Evolutionary conservation across 2,329 filamentous ascomycete genomes (phyloP), one percentile per base, ranked within the genome.

Genomic region (Cladobotryum mycophilum): DNA sequence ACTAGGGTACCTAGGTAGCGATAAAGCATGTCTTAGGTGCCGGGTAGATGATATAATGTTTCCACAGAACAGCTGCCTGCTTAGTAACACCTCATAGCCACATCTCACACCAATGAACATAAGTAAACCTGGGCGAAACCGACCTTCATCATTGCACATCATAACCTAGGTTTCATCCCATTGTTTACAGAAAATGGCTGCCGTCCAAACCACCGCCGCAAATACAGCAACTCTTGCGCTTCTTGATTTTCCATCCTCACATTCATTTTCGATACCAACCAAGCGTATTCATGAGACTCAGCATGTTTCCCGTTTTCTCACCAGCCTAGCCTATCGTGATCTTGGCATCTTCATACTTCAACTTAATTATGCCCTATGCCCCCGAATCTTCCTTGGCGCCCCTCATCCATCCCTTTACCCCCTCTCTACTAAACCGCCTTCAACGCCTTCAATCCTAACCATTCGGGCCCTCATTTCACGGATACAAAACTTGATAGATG

Each of bases 321-420:
- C 78, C 8, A 90, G 88, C 45, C 81, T 80, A 58, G 93, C 89
- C 41, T 96, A 97, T 70, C 79, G 82, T 52, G 89, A 96, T 64
- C 88, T 99, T 48, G 86, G 89, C 67, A 79, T 81, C 43, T 97
- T 96, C 66, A 74, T 97, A 43, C 76, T 95, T 57, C 93, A 97
- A 70, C 82, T 99, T 45, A 97, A 96, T 67, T 82, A 85, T 52
- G 80, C 91, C 11, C 82, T 97, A 70, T 88, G 92, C 58, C 91
- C 92, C 1, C 75, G 81, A 42, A 64, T 73, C 41, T 78, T 80
- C 56, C n/a, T 56, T n/a, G 54, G 53, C 37, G 57, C 60, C 12
- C 50, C 60, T 50, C 53, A 58, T 36, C 66, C 67, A 33, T 58
- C 55, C 50, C 74, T 76, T 48, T 76, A 76, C 53, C 60, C 63